A percentile compares a stretch with the other conserved stretches of the same genome.
phyloP scores from a whole-genome alignment of 768 basidiomycete species.

The Tricholoma terreum region DNA sequence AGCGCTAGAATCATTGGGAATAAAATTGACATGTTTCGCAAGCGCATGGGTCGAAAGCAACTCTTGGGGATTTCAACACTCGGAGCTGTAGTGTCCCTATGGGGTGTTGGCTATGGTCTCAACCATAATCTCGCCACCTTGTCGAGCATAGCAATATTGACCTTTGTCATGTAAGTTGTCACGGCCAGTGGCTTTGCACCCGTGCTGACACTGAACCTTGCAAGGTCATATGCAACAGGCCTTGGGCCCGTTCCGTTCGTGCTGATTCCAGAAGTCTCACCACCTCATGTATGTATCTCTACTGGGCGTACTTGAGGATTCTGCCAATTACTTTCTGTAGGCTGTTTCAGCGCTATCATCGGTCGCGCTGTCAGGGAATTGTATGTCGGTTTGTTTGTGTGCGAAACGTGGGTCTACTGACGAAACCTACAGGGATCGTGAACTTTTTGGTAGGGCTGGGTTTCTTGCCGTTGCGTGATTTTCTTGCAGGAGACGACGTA shows the following conservation, averaged over 20 bases:
- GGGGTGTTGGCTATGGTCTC: slow-evolving; percentile 68
- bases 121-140: slow-evolving; percentile 56
- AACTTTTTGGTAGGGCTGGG: slow-evolving; percentile 84
- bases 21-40: neutral
- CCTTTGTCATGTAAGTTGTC: slow-evolving; percentile 71
- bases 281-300: slow-evolving; percentile 56
- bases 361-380: slow-evolving; percentile 68
- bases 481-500: slow-evolving; percentile 58
- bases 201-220: slow-evolving; percentile 2
- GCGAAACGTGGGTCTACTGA: neutral
- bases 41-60: slow-evolving; percentile 73
- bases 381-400: slow-evolving; percentile 36
- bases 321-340: slow-evolving; percentile 29
- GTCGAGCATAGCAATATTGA: slow-evolving; percentile 70
- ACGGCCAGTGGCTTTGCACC: neutral
- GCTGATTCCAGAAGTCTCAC: slow-evolving; percentile 87
- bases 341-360: slow-evolving; percentile 82
- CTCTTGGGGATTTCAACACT: slow-evolving; percentile 64
- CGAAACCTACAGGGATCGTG: slow-evolving; percentile 56
- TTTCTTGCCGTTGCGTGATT: slow-evolving; percentile 82
- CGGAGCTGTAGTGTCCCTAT: slow-evolving; percentile 64
- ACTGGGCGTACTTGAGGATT: neutral
- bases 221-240: slow-evolving; percentile 83
- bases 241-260: slow-evolving; percentile 93
- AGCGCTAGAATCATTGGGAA: neutral